phyloP scores from a whole-genome alignment of 106 monocot species.

The Narthecium ossifragum region DNA sequence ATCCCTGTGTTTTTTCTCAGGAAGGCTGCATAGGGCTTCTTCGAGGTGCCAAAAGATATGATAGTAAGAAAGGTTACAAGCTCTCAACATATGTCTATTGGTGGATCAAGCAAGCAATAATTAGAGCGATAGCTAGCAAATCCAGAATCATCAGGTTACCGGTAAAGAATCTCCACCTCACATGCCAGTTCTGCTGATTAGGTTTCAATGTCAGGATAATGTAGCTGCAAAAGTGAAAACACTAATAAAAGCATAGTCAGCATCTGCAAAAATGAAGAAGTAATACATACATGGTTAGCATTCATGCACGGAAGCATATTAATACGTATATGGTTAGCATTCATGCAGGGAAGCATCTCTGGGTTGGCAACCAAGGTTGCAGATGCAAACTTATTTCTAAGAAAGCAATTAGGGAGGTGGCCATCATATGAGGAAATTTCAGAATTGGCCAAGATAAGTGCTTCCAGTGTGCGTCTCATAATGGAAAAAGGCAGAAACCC shows the following conservation, averaged over 20 bases:
- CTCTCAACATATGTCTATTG: conserved; percentile 70
- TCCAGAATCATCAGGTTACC: conserved; percentile 58
- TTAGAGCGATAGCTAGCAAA: conserved; percentile 47
- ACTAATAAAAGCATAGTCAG: conserved; percentile 14
- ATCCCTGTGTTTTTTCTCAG: conserved; percentile 17
- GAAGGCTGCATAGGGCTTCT: conserved; percentile 69
- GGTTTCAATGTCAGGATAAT: too few species aligned
- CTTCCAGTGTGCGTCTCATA: conserved; percentile 24
- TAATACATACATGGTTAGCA: too few species aligned
- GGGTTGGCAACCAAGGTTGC: conserved; percentile 25
- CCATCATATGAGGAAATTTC: conserved; percentile 46
- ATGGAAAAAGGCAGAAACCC: conserved; percentile 21
- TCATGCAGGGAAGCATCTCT: conserved; percentile 37
- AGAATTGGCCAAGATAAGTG: conserved; percentile 16
- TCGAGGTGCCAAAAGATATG: conserved; percentile 45
- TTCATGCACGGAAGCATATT: too few species aligned
- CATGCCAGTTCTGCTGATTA: too few species aligned
- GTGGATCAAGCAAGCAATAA: conserved; percentile 72
- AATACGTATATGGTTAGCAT: neutral
- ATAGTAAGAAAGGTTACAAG: conserved; percentile 41
- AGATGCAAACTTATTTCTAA: conserved; percentile 32
- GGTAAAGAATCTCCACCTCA: conserved; percentile 19
- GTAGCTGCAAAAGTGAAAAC: too few species aligned
- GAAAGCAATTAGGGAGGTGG: conserved; percentile 19
- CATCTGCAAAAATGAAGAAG: too few species aligned